These are phyloP conservation scores for Beauveria bassiana DNA, from an alignment of 2,329 filamentous ascomycete species.

Conservation along the genomic window DNA sequence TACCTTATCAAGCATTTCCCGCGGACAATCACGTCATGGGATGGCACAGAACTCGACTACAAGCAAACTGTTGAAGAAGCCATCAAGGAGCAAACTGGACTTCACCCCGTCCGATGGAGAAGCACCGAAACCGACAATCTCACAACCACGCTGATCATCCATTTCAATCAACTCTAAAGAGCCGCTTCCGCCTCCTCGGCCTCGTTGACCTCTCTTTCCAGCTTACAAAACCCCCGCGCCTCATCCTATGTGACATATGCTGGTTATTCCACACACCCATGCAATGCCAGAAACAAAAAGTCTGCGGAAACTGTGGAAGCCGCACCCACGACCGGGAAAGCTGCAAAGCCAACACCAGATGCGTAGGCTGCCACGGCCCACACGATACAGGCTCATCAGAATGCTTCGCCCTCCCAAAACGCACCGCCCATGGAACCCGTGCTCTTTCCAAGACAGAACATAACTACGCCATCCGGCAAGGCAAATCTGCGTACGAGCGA, in stretches of 20 bases:
- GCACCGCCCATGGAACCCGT: too few relatives aligned
- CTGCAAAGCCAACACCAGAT: not conserved
- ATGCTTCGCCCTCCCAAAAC: too few relatives aligned
- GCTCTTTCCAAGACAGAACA: too few relatives aligned
- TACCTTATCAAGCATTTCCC: slow-evolving; percentile 3
- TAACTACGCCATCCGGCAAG: too few relatives aligned
- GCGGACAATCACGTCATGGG: not conserved
- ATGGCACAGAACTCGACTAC: not conserved
- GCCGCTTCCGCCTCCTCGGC: not conserved
- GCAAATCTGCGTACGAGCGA: too few relatives aligned
- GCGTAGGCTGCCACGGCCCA: not conserved
- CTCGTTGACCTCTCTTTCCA: not conserved
- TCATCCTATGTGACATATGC: not conserved
- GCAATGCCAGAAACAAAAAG: not conserved
- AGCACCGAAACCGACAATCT: not conserved
- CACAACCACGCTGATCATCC: not conserved
- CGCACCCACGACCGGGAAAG: not conserved
- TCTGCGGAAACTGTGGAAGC: not conserved
- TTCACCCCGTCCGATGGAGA: not conserved
- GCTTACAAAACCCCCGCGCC: not conserved
- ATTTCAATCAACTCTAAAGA: not conserved
- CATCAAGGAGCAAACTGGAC: not conserved
- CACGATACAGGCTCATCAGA: too few relatives aligned
- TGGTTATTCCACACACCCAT: not conserved
- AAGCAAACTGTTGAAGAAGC: not conserved